Base-by-base conservation (phyloP, 768 basidiomycete genomes). In the Mycena vulgaris region DNA sequence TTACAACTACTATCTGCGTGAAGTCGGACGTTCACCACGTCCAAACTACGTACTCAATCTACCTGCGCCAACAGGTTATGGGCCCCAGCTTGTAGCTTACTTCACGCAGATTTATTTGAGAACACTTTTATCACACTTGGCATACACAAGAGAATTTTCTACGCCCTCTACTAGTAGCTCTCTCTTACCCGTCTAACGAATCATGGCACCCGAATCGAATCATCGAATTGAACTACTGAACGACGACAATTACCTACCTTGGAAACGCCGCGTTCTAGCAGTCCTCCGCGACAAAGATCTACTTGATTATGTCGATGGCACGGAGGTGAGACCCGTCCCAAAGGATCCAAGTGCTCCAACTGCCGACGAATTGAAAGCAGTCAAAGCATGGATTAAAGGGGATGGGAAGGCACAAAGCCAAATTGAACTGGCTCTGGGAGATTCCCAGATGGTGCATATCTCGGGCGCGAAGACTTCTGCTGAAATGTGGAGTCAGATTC, bases 401-500 rank as follows among this genome's bases (percentile, higher is more conserved):
- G n/a, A n/a, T n/a, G n/a, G n/a, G n/a, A n/a, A n/a, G n/a, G n/a
- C n/a, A n/a, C n/a, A n/a, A n/a, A n/a, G n/a, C n/a, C n/a, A n/a
- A n/a, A n/a, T n/a, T n/a, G n/a, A 48, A 39, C 37, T 39, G 37
- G 37, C 37, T 39, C 37, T 39, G 37, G 37, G 37, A 16, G 57
- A 58, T 42, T 42, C 57, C 58, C n/a, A n/a, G n/a, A n/a, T n/a
- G n/a, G n/a, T n/a, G n/a, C n/a, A 39, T 39, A 39, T 39, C 37
- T 39, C 37, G 37, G 37, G 37, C 37, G 58, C 58, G 5, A 59
- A 17, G 60, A 61, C 60, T 33, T 21, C 60, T 13, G 47, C 60
- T 23, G 45, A 61, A 61, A 61, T 61, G 60, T 61, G 60, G 60
- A 61, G 23, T 33, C 60, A 61, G 47, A 45, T 59, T 33, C 27